These are phyloP conservation scores for Botryotinia globosa DNA, from an alignment of 2,329 filamentous ascomycete species.

Conservation along the genomic window DNA sequence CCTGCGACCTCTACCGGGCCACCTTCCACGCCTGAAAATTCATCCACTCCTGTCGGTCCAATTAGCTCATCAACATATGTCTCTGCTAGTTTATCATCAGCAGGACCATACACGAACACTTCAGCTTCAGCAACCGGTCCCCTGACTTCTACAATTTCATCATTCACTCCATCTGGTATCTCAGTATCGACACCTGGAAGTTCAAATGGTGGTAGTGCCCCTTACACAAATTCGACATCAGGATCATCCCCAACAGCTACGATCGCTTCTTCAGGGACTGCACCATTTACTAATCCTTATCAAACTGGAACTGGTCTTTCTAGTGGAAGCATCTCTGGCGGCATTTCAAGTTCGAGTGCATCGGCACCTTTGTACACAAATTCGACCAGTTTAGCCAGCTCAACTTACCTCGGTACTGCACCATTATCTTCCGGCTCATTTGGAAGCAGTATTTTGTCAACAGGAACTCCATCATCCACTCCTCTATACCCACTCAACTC, in stretches of 20 bases:
- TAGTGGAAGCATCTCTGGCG: conserved; percentile 14
- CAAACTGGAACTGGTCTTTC: conserved; percentile 4
- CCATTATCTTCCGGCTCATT: conserved; percentile 11
- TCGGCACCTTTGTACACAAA: conserved; percentile 16
- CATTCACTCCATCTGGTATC: conserved; percentile 2
- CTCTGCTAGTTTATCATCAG: conserved; percentile 13
- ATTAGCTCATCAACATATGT: neutral
- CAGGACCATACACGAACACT: conserved; percentile 1
- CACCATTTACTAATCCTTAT: conserved; percentile 8
- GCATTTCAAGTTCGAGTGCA: neutral
- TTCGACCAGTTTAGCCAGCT: conserved; percentile 1
- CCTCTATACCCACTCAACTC: conserved; percentile 9
- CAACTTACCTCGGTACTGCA: conserved; percentile 9
- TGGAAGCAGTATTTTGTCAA: conserved; percentile 7
- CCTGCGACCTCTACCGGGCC: neutral
- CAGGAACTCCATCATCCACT: conserved; percentile 4
- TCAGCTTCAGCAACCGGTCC: conserved; percentile 9
- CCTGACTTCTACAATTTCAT: conserved; percentile 4
- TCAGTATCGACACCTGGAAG: conserved; percentile 5
- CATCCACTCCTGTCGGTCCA: neutral
- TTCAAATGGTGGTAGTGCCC: neutral
- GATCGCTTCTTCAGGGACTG: neutral
- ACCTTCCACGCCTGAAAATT: neutral
- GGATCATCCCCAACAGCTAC: conserved; percentile 2
- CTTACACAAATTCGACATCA: conserved; percentile 13